A percentile compares a stretch with the other conserved stretches of the same genome.
Evolutionary conservation across 2,329 filamentous ascomycete genomes (phyloP).

Genomic region (Paradendryphiella salina): DNA sequence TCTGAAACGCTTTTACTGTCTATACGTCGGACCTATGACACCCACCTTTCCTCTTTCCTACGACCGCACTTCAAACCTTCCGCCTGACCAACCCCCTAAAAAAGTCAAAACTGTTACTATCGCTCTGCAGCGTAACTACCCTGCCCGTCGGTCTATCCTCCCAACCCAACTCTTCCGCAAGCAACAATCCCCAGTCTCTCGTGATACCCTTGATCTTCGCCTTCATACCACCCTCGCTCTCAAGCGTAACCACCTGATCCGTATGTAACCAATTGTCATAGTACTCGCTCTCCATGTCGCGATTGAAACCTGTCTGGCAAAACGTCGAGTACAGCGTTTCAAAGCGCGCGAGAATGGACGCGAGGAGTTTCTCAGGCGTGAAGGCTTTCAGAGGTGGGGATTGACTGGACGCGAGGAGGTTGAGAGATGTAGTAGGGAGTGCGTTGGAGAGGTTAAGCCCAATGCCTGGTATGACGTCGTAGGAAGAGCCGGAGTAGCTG

Average conservation of each 20-base stretch:
- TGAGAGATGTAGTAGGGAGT: constrained; percentile 83
- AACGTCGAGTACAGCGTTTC: constrained; percentile 79
- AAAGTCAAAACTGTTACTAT: constrained; percentile 98
- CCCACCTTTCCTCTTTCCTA: no score
- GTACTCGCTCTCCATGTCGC: constrained; percentile 69
- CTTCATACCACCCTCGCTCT: constrained; percentile 73
- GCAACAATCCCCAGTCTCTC: constrained; percentile 83
- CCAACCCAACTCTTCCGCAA: constrained; percentile 78
- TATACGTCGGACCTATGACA: no score
- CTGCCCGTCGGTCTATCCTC: constrained; percentile 75
- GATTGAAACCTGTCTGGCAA: constrained; percentile 72
- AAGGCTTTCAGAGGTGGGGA: constrained; percentile 57
- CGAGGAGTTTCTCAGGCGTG: constrained; percentile 77
- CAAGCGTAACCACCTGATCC: constrained; percentile 69
- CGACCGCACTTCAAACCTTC: constrained; percentile 62
- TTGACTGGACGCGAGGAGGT: constrained; percentile 62
- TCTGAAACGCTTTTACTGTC: no score
- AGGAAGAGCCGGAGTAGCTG: constrained; percentile 73
- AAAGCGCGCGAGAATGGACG: constrained; percentile 75
- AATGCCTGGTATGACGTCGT: constrained; percentile 79
- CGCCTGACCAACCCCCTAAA: constrained; percentile 83
- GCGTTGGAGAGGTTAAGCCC: constrained; percentile 85
- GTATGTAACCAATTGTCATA: constrained; percentile 74
- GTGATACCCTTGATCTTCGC: constrained; percentile 87
- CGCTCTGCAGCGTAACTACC: constrained; percentile 84